A percentile compares a stretch with the other conserved stretches of the same genome.
phyloP scores from a whole-genome alignment of 2,329 filamentous ascomycete species.

The Teratosphaeriaceae sp. region DNA sequence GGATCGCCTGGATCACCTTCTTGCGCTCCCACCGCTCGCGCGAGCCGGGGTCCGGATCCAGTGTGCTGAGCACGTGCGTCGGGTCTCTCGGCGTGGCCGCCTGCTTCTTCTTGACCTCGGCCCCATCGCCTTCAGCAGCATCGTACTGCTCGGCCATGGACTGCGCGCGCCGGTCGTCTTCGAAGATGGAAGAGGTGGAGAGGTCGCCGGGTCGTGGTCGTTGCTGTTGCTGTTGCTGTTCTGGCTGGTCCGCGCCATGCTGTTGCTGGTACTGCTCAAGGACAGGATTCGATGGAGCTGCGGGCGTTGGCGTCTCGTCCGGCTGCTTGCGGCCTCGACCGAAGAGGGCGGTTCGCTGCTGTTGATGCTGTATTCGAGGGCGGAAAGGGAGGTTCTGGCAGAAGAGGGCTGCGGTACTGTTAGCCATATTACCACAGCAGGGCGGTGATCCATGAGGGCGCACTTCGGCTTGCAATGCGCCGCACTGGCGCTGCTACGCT shows the following conservation, averaged over 20 bases:
- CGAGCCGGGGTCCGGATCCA: conserved; percentile 68
- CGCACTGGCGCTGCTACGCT: conserved; percentile 58
- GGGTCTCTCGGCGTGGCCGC: conserved; percentile 34
- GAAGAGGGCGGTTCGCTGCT: conserved; percentile 9
- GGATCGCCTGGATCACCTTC: conserved; percentile 72
- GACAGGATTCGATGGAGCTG: conserved; percentile 45
- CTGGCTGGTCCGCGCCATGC: conserved; percentile 10
- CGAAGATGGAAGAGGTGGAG: conserved; percentile 47
- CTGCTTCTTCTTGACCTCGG: conserved; percentile 14
- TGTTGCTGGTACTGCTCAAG: conserved; percentile 52
- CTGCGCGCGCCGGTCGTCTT: conserved; percentile 31
- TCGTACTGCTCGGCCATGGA: conserved; percentile 10
- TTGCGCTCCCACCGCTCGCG: conserved; percentile 74
- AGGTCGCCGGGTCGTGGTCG: conserved; percentile 36
- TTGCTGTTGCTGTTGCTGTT: conserved; percentile 6
- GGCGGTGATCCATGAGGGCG: conserved; percentile 16
- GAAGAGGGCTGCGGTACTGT: conserved; percentile 9
- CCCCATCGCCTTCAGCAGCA: conserved; percentile 15
- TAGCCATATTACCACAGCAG: conserved; percentile 8
- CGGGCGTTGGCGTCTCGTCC: conserved; percentile 2
- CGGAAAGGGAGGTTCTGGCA: conserved; percentile 11
- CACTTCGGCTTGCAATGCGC: conserved; percentile 57
- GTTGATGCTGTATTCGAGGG: conserved; percentile 9
- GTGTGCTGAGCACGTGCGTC: conserved; percentile 52
- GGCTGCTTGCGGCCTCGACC: conserved; percentile 2